These are phyloP conservation scores for Conringia planisiliqua DNA, from an alignment of 345 rosid species.

Conservation along the genomic window DNA sequence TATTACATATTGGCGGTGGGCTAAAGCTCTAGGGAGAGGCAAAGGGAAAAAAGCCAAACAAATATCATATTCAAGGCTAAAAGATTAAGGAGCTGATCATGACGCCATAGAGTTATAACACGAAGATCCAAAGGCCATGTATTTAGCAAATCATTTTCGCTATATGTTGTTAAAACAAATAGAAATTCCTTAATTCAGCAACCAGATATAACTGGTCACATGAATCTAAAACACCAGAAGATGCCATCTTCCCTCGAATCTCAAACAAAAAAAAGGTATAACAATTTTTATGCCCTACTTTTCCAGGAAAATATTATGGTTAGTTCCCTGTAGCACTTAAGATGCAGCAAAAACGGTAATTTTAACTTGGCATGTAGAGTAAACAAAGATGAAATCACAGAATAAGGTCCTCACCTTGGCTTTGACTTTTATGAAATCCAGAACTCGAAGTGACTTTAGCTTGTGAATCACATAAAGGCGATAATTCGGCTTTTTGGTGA, in stretches of 20 bases:
- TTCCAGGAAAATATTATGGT: not conserved
- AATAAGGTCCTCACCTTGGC: conserved; percentile 58
- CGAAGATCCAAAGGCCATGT: not conserved
- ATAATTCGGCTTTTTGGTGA: conserved; percentile 89
- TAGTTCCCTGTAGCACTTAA: not conserved
- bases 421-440: conserved; percentile 94
- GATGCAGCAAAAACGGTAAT: not conserved
- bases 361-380: not conserved
- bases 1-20: not conserved
- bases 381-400: not conserved
- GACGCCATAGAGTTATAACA: not conserved
- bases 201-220: not conserved
- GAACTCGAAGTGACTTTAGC: conserved; percentile 77
- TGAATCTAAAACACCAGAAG: not conserved
- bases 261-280: not conserved
- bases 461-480: conserved; percentile 90
- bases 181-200: not conserved
- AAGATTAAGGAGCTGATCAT: not conserved
- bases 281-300: not conserved
- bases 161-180: too few relatives aligned
- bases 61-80: not conserved
- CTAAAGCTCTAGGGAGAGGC: not conserved
- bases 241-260: not conserved
- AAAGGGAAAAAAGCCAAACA: not conserved
- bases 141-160: too few relatives aligned